These are phyloP conservation scores for Candolleomyces aberdarensis DNA, from an alignment of 768 basidiomycete genomes.

Conservation along the genomic window DNA sequence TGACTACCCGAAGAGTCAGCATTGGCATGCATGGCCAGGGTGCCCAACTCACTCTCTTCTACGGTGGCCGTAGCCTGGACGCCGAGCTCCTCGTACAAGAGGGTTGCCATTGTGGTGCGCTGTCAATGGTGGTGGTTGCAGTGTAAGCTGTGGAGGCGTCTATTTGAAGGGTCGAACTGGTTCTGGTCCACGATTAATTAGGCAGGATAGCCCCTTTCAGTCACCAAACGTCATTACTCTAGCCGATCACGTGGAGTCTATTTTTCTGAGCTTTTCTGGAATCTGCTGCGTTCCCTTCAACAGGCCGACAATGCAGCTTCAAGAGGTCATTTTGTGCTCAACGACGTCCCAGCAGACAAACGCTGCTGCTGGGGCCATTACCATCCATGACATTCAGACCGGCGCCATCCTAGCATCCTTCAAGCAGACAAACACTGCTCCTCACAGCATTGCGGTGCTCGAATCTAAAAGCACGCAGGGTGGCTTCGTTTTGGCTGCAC, in stretches of 20 bases:
- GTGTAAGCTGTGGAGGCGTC: slow-evolving; percentile 1
- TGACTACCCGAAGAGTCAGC: slow-evolving; percentile 41
- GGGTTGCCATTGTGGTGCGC: slow-evolving; percentile 40
- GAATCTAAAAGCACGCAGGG: slow-evolving; percentile 71
- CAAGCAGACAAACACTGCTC: slow-evolving; percentile 73
- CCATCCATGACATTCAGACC: slow-evolving; percentile 80
- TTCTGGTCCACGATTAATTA: background rate
- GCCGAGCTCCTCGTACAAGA: slow-evolving; percentile 65
- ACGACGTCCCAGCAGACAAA: slow-evolving; percentile 46
- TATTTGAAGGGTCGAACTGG: background rate
- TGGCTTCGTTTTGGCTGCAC: slow-evolving; percentile 80
- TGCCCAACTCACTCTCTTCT: slow-evolving; percentile 50
- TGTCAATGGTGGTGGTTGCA: slow-evolving; percentile 1
- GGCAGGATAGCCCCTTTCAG: background rate
- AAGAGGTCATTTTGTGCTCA: slow-evolving; percentile 67
- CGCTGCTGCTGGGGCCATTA: slow-evolving; percentile 59
- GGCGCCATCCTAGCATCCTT: slow-evolving; percentile 77
- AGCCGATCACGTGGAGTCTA: background rate
- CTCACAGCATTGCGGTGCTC: slow-evolving; percentile 66
- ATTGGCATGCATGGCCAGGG: background rate
- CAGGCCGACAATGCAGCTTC: slow-evolving; percentile 48
- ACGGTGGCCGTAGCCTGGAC: slow-evolving; percentile 49
- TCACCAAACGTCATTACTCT: background rate
- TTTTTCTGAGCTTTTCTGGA: background rate
- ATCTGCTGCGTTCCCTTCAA: background rate